Conservation (phyloP, 441 rosid species). For the Eugenia klotzschiana region DNA sequence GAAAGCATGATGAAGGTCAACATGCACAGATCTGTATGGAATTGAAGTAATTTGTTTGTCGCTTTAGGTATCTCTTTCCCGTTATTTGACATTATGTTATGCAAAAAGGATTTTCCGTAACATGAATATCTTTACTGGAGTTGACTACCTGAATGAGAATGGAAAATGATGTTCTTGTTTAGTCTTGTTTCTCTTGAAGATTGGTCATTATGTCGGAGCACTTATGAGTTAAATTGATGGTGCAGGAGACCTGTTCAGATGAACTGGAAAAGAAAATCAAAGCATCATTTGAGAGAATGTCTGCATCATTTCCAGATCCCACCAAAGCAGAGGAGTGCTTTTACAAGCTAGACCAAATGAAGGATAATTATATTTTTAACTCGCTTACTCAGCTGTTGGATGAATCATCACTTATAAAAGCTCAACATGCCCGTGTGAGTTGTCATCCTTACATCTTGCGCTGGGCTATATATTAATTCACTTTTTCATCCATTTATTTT, state of each 20-base stretch:
- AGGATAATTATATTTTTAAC: slow-evolving; percentile 47
- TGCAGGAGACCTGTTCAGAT: slow-evolving; percentile 45
- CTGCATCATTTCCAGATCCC: slow-evolving; percentile 68
- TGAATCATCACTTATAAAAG: slow-evolving; percentile 23
- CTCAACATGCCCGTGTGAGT: slow-evolving; percentile 40
- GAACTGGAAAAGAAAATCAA: slow-evolving; percentile 34
- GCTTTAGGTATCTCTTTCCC: not conserved
- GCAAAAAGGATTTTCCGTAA: not conserved
- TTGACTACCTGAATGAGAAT: not conserved
- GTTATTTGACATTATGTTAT: not conserved
- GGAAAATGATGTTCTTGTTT: not conserved
- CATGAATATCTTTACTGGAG: not conserved
- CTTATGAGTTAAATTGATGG: not conserved
- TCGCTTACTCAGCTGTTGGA: slow-evolving; percentile 42
- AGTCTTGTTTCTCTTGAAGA: not conserved
- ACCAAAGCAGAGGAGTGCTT: slow-evolving; percentile 62
- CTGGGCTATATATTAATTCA: not conserved
- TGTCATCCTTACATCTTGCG: not conserved
- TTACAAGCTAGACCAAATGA: slow-evolving; percentile 49
- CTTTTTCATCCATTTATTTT: not conserved
- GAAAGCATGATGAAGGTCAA: not conserved
- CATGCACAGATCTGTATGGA: not conserved
- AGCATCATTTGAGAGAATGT: slow-evolving; percentile 46
- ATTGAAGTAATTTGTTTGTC: not conserved
- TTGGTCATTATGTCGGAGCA: not conserved